Conservation (phyloP, 2,329 filamentous ascomycete genomes). For the Blastomyces gilchristii region DNA sequence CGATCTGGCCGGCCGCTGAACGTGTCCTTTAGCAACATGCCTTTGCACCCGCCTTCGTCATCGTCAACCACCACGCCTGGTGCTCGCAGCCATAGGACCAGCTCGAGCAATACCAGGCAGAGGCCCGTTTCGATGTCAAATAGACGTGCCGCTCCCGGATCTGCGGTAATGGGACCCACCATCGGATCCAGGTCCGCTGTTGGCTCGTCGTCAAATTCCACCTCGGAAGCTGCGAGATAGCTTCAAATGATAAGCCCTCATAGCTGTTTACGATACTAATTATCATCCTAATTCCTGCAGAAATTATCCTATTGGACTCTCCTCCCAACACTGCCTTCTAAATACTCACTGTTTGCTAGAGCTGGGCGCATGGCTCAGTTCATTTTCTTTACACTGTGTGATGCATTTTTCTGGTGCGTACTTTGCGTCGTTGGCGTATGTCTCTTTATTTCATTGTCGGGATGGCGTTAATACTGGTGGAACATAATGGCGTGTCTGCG, state of each 20-base stretch:
- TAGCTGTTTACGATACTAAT: not conserved
- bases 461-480: slow-evolving; percentile 1
- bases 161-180: not conserved
- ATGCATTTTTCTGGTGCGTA: not conserved
- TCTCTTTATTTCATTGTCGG: not conserved
- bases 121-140: not conserved
- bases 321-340: not conserved
- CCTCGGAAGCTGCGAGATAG: not conserved
- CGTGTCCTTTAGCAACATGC: slow-evolving; percentile 9
- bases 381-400: not conserved
- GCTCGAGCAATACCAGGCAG: not conserved
- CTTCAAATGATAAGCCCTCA: not conserved
- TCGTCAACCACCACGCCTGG: not conserved
- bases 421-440: not conserved
- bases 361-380: not conserved
- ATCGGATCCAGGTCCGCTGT: not conserved
- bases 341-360: not conserved
- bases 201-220: not conserved
- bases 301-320: not conserved
- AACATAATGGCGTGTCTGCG: not conserved
- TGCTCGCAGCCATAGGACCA: not conserved
- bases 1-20: slow-evolving; percentile 28
- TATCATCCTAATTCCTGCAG: not conserved
- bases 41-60: slow-evolving; percentile 15
- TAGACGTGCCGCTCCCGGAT: not conserved